These are phyloP conservation scores for Xylaria palmicola DNA, from an alignment of 495 filamentous ascomycete genomes.

Conservation along the genomic window DNA sequence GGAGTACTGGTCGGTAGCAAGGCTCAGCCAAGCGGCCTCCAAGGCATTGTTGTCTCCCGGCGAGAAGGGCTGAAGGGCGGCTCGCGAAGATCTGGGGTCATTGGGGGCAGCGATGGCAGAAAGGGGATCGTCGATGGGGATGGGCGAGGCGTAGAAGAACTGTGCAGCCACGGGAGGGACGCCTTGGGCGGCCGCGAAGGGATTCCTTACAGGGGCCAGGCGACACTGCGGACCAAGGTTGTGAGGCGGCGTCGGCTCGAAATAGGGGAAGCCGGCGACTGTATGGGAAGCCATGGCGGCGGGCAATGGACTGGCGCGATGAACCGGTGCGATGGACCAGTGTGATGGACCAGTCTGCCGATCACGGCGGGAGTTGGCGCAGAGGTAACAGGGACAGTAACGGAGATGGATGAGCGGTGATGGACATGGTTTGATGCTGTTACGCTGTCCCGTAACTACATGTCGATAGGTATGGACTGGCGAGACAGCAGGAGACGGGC, in stretches of 20 bases:
- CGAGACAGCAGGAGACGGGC: not conserved
- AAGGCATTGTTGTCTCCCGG: slow-evolving; percentile 69
- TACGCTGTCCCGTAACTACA: not conserved
- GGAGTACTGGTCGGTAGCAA: slow-evolving; percentile 46
- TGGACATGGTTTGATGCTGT: slow-evolving; percentile 1
- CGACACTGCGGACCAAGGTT: slow-evolving; percentile 42
- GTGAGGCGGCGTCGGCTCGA: slow-evolving; percentile 30
- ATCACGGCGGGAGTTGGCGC: slow-evolving; percentile 1
- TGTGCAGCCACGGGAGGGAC: slow-evolving; percentile 62
- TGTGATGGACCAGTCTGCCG: not conserved
- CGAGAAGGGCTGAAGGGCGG: slow-evolving; percentile 73
- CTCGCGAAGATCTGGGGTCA: slow-evolving; percentile 50
- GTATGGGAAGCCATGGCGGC: slow-evolving; percentile 20
- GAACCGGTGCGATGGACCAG: too few species aligned
- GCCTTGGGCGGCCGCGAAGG: slow-evolving; percentile 35
- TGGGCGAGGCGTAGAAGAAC: slow-evolving; percentile 76
- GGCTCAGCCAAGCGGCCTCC: slow-evolving; percentile 67
- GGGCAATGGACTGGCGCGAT: not conserved
- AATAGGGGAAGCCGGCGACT: slow-evolving; percentile 12
- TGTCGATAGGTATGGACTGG: slow-evolving; percentile 2
- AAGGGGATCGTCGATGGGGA: slow-evolving; percentile 81
- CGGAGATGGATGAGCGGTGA: not conserved
- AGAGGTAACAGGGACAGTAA: not conserved
- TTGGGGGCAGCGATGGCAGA: slow-evolving; percentile 55
- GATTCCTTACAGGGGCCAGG: slow-evolving; percentile 37